A percentile compares a stretch with the other conserved stretches of the same genome.
phyloP scores from a whole-genome alignment of 2,329 filamentous ascomycete genomes.

The Phyllosticta capitalensis region DNA sequence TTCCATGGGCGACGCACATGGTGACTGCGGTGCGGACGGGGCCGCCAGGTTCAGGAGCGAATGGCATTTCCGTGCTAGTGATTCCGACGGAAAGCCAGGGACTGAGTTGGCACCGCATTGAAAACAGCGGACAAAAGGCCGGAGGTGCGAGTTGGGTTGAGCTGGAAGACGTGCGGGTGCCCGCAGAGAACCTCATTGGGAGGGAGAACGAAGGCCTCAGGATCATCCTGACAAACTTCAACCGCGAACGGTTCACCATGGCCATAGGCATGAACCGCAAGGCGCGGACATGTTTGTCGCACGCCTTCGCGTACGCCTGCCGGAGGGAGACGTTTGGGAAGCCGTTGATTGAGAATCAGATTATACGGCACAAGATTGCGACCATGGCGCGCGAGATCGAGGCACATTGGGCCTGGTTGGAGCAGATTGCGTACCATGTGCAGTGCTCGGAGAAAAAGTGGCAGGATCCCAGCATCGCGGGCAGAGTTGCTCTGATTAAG shows the following conservation, averaged over 20 bases:
- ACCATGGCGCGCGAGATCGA: slow-evolving; percentile 52
- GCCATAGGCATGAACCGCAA: slow-evolving; percentile 48
- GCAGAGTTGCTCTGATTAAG: slow-evolving; percentile 35
- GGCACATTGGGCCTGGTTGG: slow-evolving; percentile 51
- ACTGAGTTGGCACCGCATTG: slow-evolving; percentile 45
- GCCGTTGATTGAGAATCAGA: slow-evolving; percentile 48
- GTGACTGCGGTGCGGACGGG: slow-evolving; percentile 55
- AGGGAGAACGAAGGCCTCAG: slow-evolving; percentile 47
- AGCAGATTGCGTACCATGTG: slow-evolving; percentile 50
- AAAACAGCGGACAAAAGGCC: slow-evolving; percentile 58
- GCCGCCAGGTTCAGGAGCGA: slow-evolving; percentile 36
- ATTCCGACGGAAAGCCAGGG: slow-evolving; percentile 44
- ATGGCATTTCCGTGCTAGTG: slow-evolving; percentile 50
- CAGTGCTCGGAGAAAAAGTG: slow-evolving; percentile 33
- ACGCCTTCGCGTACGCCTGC: slow-evolving; percentile 44
- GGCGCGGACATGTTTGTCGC: slow-evolving; percentile 46
- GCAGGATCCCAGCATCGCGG: slow-evolving; percentile 30
- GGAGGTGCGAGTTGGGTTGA: slow-evolving; percentile 51
- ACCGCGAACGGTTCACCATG: slow-evolving; percentile 48
- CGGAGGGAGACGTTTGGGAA: slow-evolving; percentile 50
- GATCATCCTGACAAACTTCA: slow-evolving; percentile 48
- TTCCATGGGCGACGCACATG: slow-evolving; percentile 50
- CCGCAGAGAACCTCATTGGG: slow-evolving; percentile 44
- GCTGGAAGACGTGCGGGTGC: slow-evolving; percentile 47
- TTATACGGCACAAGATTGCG: slow-evolving; percentile 52